Conservation (phyloP, 495 filamentous ascomycete genomes). For the Penicillium silybi region DNA sequence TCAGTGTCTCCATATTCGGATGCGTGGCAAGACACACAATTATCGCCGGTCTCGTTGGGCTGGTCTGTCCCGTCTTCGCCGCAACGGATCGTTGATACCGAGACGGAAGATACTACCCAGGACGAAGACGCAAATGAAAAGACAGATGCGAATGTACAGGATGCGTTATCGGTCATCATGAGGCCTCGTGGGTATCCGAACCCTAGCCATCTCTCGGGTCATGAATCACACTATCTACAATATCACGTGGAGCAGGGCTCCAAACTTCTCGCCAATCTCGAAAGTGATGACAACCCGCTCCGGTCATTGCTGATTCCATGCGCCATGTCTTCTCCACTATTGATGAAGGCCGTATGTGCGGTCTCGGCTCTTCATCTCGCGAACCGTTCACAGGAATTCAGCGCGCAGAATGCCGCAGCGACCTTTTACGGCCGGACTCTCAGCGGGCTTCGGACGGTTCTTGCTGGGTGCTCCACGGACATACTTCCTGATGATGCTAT, state of each 20-base stretch:
- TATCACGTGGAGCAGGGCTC: constrained; percentile 42
- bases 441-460: constrained; percentile 28
- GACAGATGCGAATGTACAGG: background rate
- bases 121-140: background rate
- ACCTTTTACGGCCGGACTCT: constrained; percentile 39
- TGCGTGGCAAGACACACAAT: constrained; percentile 8
- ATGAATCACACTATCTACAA: constrained; percentile 42
- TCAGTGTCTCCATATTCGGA: constrained; percentile 16
- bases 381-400: constrained; percentile 29
- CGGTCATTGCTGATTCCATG: constrained; percentile 40
- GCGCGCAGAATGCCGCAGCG: constrained; percentile 30
- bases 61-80: constrained; percentile 12
- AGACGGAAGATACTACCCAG: background rate
- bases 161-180: constrained; percentile 6
- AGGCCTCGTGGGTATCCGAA: constrained; percentile 12
- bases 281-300: constrained; percentile 40
- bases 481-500: constrained; percentile 33
- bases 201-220: constrained; percentile 27
- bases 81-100: background rate
- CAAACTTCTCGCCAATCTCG: constrained; percentile 39
- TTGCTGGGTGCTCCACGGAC: constrained; percentile 19
- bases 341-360: constrained; percentile 43
- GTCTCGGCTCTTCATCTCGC: constrained; percentile 42
- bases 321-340: constrained; percentile 39
- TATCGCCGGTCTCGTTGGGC: constrained; percentile 7